These are phyloP conservation scores for Lagerstroemia speciosa DNA, from an alignment of 345 rosid genomes.

Conservation along the genomic window DNA sequence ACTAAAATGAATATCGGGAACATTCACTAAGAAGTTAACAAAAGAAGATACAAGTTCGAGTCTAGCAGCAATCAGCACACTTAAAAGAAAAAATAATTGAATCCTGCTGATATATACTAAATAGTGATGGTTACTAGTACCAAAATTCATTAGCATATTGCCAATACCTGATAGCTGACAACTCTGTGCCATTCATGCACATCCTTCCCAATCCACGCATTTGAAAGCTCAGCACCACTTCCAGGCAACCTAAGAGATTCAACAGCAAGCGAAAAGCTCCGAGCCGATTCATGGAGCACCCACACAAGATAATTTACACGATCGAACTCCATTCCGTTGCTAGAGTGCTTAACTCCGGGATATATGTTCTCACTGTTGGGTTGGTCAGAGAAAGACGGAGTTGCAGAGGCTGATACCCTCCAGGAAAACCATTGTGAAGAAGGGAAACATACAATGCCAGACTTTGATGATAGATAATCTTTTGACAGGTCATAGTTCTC, in stretches of 20 bases:
- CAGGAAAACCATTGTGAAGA: conserved; percentile 16
- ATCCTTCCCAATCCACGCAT: conserved; percentile 71
- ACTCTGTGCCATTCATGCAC: conserved; percentile 56
- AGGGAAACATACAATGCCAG: conserved; percentile 8
- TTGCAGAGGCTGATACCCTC: conserved; percentile 23
- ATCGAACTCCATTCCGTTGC: conserved; percentile 24
- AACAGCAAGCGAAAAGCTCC: conserved; percentile 42
- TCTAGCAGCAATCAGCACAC: not conserved
- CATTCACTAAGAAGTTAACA: not conserved
- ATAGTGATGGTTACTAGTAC: not conserved
- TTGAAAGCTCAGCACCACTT: conserved; percentile 39
- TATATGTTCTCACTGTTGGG: conserved; percentile 18
- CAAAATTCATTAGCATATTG: conserved; percentile 3
- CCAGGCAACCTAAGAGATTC: conserved; percentile 42
- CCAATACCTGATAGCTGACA: conserved; percentile 38
- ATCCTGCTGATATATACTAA: not conserved
- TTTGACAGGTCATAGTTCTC: conserved; percentile 14
- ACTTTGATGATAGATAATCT: conserved; percentile 12
- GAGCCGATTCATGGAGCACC: conserved; percentile 56
- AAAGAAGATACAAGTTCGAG: not conserved
- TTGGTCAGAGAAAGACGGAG: conserved; percentile 21
- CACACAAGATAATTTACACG: conserved; percentile 49
- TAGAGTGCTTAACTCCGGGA: conserved; percentile 14
- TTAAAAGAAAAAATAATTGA: not conserved
- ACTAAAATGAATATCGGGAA: conserved; percentile 3